Evolutionary conservation across 2,329 filamentous ascomycete species (phyloP).

Genomic region (Calonectria crousiana): DNA sequence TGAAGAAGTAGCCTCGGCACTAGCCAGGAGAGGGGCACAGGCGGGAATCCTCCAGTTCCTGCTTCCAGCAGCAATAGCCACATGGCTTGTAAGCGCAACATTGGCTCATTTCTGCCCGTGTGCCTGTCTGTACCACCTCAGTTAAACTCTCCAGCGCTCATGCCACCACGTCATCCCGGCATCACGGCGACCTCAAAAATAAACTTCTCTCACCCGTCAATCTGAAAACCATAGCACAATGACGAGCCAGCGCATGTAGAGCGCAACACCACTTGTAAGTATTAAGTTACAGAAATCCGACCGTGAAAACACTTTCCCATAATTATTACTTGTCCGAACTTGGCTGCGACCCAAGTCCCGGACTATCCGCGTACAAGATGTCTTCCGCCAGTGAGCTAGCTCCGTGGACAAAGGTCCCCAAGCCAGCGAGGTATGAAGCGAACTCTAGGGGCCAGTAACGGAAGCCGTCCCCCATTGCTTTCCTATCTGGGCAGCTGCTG

Average conservation of each 20-base stretch:
- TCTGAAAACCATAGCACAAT: not conserved
- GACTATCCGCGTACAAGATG: not conserved
- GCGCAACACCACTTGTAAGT: not conserved
- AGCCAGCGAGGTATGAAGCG: not conserved
- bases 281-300: constrained; percentile 1
- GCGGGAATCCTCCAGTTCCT: constrained; percentile 12
- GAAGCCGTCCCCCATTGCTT: not conserved
- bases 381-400: not conserved
- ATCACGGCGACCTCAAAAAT: not conserved
- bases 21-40: not conserved
- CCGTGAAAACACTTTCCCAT: not conserved
- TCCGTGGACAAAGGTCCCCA: not conserved
- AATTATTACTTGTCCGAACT: not conserved
- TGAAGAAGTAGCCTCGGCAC: constrained; percentile 12
- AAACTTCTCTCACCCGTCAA: not conserved
- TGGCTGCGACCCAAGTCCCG: not conserved
- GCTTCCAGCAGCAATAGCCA: constrained; percentile 14
- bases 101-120: not conserved
- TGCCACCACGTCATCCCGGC: not conserved
- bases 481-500: not conserved
- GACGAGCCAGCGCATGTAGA: not conserved
- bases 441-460: not conserved
- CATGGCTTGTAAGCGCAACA: constrained; percentile 15
- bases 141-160: constrained; percentile 1
- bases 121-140: constrained; percentile 2